phyloP scores from a whole-genome alignment of 306 rosid genomes.

The Rosa multiflora region DNA sequence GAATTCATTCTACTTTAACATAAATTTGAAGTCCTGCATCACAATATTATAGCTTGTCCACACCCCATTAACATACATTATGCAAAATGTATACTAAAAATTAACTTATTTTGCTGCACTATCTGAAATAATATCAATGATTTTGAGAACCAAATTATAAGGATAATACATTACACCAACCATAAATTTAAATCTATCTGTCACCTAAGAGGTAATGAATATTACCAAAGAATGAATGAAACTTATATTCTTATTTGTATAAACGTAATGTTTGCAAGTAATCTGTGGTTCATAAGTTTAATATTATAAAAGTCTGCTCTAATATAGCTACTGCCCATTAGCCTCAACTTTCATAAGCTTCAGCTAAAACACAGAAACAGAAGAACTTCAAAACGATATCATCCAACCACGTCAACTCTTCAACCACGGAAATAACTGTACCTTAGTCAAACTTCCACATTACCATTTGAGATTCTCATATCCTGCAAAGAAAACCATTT shows the following conservation, averaged over 20 bases:
- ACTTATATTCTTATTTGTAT: not conserved
- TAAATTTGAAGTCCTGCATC: not conserved
- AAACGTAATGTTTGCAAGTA: constrained; percentile 1
- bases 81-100: no score
- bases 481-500: constrained; percentile 19
- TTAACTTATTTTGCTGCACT: not conserved
- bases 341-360: not conserved
- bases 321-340: not conserved
- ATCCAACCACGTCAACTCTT: constrained; percentile 8
- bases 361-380: not conserved
- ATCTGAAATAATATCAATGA: not conserved
- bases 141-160: not conserved
- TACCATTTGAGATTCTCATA: constrained; percentile 17
- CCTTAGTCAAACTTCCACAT: not conserved
- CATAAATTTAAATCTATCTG: not conserved
- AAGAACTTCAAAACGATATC: not conserved
- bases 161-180: not conserved
- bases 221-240: not conserved
- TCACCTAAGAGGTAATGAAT: not conserved
- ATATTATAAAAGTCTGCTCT: not conserved
- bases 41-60: not conserved
- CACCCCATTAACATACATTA: not conserved
- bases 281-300: constrained; percentile 5
- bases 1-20: not conserved
- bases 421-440: not conserved